phyloP scores from a whole-genome alignment of 1,284 basidiomycete species.

The Tetrapyrgos nigripes region DNA sequence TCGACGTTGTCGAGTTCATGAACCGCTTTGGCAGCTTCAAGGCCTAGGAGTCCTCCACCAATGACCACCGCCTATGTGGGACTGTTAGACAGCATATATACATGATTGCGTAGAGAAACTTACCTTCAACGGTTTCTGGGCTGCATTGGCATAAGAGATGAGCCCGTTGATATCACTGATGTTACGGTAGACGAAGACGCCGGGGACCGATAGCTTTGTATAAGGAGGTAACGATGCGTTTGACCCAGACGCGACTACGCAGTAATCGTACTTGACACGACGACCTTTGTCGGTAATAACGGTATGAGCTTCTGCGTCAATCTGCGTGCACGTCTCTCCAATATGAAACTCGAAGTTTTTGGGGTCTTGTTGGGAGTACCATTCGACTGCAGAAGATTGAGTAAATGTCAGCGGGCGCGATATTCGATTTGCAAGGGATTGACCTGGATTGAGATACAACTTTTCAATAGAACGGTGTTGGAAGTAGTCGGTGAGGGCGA shows the following conservation, averaged over 20 bases:
- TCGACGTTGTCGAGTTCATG: constrained; percentile 53
- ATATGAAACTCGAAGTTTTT: constrained; percentile 59
- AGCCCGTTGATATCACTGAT: constrained; percentile 71
- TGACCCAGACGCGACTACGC: constrained; percentile 77
- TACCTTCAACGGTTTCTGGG: constrained; percentile 43
- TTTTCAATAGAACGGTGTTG: constrained; percentile 64
- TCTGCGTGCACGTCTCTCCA: constrained; percentile 57
- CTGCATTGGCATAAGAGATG: constrained; percentile 56
- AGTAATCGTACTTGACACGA: constrained; percentile 62
- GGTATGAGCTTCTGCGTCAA: constrained; percentile 51
- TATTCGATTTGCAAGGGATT: no score
- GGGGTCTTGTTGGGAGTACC: constrained; percentile 67
- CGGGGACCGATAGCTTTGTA: constrained; percentile 48
- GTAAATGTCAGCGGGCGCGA: constrained; percentile 7
- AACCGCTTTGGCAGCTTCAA: constrained; percentile 79
- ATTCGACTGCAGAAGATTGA: constrained; percentile 36
- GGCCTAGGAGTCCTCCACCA: constrained; percentile 76
- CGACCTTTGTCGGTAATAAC: constrained; percentile 56
- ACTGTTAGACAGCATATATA: not conserved
- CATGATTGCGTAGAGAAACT: not conserved
- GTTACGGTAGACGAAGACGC: constrained; percentile 79
- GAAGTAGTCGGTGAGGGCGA: constrained; percentile 64
- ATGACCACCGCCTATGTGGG: constrained; percentile 55
- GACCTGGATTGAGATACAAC: constrained; percentile 64
- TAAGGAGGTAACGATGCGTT: constrained; percentile 73